phyloP scores from a whole-genome alignment of 202 grass and related monocot genomes.

The Dendrocalamus latiflorus region DNA sequence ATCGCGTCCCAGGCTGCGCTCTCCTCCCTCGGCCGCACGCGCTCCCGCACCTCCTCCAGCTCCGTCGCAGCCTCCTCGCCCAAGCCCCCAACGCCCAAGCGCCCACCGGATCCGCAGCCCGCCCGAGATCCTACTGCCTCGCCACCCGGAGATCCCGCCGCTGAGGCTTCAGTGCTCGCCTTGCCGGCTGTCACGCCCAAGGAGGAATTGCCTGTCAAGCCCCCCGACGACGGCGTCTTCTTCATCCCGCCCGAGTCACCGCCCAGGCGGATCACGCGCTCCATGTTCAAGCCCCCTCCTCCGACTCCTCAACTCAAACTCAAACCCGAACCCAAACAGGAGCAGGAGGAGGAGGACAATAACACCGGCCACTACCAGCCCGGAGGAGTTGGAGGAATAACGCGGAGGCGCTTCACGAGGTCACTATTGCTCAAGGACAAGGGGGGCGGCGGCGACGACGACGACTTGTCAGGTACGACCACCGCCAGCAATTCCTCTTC shows the following conservation, averaged over 20 bases:
- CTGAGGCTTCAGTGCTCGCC: slow-evolving; percentile 9
- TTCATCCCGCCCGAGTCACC: slow-evolving; percentile 36
- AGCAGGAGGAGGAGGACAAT: not conserved
- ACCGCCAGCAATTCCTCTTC: slow-evolving; percentile 27
- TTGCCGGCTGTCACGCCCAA: not conserved
- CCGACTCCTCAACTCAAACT: not conserved
- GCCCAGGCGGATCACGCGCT: slow-evolving; percentile 57
- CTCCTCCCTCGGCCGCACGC: slow-evolving; percentile 61
- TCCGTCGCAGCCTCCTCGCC: not conserved
- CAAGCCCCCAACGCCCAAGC: slow-evolving; percentile 25
- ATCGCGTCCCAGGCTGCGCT: slow-evolving; percentile 62
- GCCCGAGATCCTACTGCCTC: not conserved
- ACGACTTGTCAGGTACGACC: slow-evolving; percentile 19
- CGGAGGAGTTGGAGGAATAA: not conserved
- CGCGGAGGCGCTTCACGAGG: slow-evolving; percentile 51
- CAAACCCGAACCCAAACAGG: not conserved
- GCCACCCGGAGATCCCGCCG: not conserved
- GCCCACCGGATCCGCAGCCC: not conserved
- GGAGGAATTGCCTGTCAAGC: not conserved
- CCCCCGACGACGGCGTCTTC: not conserved
- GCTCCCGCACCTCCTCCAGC: slow-evolving; percentile 16
- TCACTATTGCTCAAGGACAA: slow-evolving; percentile 54
- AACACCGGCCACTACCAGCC: not conserved
- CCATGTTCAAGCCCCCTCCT: slow-evolving; percentile 29
- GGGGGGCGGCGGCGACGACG: not conserved